Conservation (phyloP, 441 rosid species). For the Hura crepitans region DNA sequence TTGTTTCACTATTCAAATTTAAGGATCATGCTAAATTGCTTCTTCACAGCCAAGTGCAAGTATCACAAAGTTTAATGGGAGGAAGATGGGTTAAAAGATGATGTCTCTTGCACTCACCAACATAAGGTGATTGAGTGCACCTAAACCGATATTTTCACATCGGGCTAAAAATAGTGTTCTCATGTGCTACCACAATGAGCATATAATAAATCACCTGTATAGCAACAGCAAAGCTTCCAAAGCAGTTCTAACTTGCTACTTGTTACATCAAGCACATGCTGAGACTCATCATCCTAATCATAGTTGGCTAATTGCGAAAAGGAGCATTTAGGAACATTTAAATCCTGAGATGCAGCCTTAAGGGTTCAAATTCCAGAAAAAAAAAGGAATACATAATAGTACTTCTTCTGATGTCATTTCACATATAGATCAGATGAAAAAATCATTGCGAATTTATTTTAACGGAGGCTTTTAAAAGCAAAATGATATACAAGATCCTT, state of each 20-base stretch:
- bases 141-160: background rate
- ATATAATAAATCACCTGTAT: background rate
- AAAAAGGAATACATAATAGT: background rate
- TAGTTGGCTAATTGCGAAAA: background rate
- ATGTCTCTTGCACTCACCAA: background rate
- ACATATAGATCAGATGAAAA: background rate
- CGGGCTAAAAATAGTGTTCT: background rate
- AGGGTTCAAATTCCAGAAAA: background rate
- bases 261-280: background rate
- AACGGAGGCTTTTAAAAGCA: slow-evolving; percentile 5
- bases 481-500: slow-evolving; percentile 2
- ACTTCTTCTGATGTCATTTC: background rate
- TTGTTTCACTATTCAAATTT: background rate
- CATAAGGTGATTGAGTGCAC: background rate
- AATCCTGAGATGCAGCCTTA: background rate
- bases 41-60: background rate
- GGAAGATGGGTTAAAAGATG: background rate
- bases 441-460: background rate
- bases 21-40: background rate
- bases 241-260: background rate
- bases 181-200: background rate
- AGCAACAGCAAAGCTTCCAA: slow-evolving; percentile 5
- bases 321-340: too few relatives aligned
- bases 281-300: background rate
- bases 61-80: background rate